Conservation (phyloP, 2,329 filamentous ascomycete species). For the Calonectria honghensis region DNA sequence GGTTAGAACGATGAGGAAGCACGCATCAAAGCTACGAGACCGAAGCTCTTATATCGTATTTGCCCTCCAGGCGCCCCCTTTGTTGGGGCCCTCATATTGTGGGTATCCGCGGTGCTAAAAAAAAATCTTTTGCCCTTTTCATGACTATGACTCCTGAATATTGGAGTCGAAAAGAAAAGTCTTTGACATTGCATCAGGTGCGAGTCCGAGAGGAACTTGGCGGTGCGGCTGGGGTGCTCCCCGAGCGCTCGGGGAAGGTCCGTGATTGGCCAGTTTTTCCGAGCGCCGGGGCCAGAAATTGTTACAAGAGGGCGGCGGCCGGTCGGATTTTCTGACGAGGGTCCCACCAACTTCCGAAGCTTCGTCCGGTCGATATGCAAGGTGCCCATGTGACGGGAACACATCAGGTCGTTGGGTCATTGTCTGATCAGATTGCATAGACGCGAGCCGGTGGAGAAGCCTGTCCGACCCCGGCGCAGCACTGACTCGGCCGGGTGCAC, state of each 20-base stretch:
- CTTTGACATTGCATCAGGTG: background rate
- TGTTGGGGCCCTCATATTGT: constrained; percentile 7
- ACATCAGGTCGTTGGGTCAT: constrained; percentile 20
- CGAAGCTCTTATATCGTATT: constrained; percentile 5
- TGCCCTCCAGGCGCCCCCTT: background rate
- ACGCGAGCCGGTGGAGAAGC: constrained; percentile 24
- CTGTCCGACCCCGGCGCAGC: constrained; percentile 2
- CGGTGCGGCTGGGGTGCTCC: background rate
- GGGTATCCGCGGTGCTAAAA: constrained; percentile 19
- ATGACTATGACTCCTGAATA: constrained; percentile 5
- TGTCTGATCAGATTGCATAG: constrained; percentile 22
- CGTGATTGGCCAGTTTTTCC: constrained; percentile 40
- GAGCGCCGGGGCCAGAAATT: constrained; percentile 14
- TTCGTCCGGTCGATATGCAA: background rate
- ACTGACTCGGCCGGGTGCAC: background rate
- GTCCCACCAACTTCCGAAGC: constrained; percentile 21
- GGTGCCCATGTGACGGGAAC: constrained; percentile 17
- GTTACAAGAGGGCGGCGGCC: constrained; percentile 15
- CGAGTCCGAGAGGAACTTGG: background rate
- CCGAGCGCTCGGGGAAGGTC: background rate
- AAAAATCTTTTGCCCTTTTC: background rate
- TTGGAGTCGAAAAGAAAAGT: background rate
- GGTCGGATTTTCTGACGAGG: background rate
- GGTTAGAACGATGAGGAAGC: background rate
- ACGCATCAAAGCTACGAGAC: constrained; percentile 7